Conservation (phyloP, 164 flowering plant genomes). For the Nymphaea colorata region DNA sequence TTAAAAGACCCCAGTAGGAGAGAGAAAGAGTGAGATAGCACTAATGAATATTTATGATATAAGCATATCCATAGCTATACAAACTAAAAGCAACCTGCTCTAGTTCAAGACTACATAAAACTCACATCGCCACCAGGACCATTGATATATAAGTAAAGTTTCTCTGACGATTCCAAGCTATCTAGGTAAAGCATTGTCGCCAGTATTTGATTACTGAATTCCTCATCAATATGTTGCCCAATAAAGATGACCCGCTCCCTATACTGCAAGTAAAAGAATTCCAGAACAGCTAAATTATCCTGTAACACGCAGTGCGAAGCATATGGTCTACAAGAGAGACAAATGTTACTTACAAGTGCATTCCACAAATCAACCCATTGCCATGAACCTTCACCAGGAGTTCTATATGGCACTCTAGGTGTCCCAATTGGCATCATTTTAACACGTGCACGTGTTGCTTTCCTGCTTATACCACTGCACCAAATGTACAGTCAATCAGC, state of each 20-base stretch:
- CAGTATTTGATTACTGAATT: constrained; percentile 67
- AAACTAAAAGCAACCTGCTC: not conserved
- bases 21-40: too few species aligned
- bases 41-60: too few species aligned
- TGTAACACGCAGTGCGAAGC: not conserved
- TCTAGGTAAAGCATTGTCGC: constrained; percentile 95
- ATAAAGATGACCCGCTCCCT: constrained; percentile 78
- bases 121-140: constrained; percentile 97
- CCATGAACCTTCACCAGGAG: constrained; percentile 72
- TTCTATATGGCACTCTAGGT: constrained; percentile 70
- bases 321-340: not conserved
- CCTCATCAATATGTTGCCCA: constrained; percentile 69
- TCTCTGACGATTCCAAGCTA: constrained; percentile 50
- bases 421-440: constrained; percentile 85
- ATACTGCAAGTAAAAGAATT: constrained; percentile 40
- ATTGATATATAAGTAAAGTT: constrained; percentile 51
- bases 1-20: constrained; percentile 7
- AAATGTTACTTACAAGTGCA: constrained; percentile 66
- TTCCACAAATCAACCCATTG: constrained; percentile 93
- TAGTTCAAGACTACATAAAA: constrained; percentile 7
- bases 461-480: constrained; percentile 31
- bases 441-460: constrained; percentile 34
- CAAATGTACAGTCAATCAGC: not conserved
- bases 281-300: not conserved
- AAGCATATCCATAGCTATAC: not conserved